Percentiles rank a stretch among this genome's conserved stretches.
phyloP scores from a whole-genome alignment of 805 yeast species.

The Schizosaccharomyces octosporus region DNA sequence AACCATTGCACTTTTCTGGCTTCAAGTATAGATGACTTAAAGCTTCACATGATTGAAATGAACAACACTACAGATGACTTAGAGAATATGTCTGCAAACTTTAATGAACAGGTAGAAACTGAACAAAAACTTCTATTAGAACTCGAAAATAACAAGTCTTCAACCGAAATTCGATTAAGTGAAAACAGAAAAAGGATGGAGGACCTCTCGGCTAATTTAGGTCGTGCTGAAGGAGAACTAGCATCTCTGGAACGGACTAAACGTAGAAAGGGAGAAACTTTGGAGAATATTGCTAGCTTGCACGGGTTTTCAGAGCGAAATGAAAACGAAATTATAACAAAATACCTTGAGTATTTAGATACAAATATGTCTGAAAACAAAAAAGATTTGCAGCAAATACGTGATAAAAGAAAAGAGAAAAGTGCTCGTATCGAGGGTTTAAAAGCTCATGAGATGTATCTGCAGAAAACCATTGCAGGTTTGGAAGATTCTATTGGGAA shows the following conservation, averaged over 20 bases:
- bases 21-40: constrained; percentile 29
- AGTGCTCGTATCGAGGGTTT: neutral
- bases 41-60: constrained; percentile 8
- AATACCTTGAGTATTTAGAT: neutral
- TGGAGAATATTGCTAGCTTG: neutral
- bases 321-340: neutral
- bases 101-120: neutral
- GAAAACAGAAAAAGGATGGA: neutral
- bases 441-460: neutral
- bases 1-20: constrained; percentile 22
- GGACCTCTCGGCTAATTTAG: neutral
- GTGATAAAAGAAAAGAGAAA: constrained; percentile 7
- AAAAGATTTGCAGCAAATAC: neutral
- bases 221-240: neutral
- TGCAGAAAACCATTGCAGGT: neutral
- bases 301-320: neutral
- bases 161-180: neutral
- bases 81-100: constrained; percentile 9
- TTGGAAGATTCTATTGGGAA: neutral
- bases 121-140: neutral
- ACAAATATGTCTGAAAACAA: neutral
- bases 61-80: constrained; percentile 17
- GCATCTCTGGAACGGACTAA: neutral
- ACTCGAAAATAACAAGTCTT: neutral
- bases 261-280: neutral